Conservation (phyloP, 2,329 filamentous ascomycete genomes). For the Ceratocystis albifundus region DNA sequence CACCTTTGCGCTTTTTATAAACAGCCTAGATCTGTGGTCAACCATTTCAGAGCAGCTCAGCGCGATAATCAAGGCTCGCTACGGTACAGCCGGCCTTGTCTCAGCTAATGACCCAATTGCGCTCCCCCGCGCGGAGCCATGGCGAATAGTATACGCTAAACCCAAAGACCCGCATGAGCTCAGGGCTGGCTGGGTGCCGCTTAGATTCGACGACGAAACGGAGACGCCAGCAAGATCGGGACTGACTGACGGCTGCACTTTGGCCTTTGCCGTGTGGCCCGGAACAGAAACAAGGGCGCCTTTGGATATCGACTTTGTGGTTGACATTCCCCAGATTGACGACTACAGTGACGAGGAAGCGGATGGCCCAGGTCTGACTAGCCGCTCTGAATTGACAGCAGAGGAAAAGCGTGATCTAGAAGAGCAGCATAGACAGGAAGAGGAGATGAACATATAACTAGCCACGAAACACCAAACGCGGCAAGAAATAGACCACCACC, state of each 20-base stretch:
- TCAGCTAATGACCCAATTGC: conserved; percentile 30
- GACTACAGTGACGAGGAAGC: conserved; percentile 31
- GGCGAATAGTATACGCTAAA: conserved; percentile 38
- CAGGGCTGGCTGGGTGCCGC: conserved; percentile 39
- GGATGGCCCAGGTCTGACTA: background rate
- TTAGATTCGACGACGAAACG: conserved; percentile 32
- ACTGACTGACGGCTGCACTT: conserved; percentile 37
- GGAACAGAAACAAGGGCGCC: conserved; percentile 31
- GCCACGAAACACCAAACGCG: background rate
- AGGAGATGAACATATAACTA: background rate
- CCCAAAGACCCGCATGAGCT: conserved; percentile 37
- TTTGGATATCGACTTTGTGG: conserved; percentile 35
- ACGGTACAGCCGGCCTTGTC: conserved; percentile 40
- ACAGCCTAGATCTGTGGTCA: conserved; percentile 45
- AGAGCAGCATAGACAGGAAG: background rate
- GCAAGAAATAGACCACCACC: background rate
- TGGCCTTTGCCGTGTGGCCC: conserved; percentile 40
- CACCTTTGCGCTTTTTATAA: conserved; percentile 58
- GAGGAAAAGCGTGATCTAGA: background rate
- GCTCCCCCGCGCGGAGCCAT: conserved; percentile 31
- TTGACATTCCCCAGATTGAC: conserved; percentile 38
- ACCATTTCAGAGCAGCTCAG: conserved; percentile 49
- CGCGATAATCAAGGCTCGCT: conserved; percentile 44
- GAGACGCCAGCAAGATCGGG: conserved; percentile 35
- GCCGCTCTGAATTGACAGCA: background rate